These are phyloP conservation scores for Alternaria triticina DNA, from an alignment of 2,329 filamentous ascomycete species.

Conservation along the genomic window DNA sequence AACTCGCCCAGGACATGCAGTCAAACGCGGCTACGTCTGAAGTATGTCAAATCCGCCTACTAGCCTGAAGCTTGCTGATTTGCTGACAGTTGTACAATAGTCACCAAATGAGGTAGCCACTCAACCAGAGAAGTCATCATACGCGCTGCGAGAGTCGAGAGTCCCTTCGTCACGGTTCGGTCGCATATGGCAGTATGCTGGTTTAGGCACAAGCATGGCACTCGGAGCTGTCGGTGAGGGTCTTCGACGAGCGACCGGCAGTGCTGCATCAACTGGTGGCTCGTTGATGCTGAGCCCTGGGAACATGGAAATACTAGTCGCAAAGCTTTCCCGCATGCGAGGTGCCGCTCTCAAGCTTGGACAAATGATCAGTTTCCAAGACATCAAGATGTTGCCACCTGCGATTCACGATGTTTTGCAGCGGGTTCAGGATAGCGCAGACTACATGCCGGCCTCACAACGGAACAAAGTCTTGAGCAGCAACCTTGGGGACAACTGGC, in stretches of 20 bases:
- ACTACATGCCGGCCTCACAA: constrained; percentile 97
- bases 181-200: constrained; percentile 92
- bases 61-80: constrained; percentile 47
- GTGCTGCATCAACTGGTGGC: constrained; percentile 62
- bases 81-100: constrained; percentile 54
- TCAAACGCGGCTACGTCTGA: constrained; percentile 34
- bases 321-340: constrained; percentile 93
- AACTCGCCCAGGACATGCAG: constrained; percentile 54
- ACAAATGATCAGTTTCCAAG: constrained; percentile 98
- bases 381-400: constrained; percentile 89
- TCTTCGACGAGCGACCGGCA: constrained; percentile 78
- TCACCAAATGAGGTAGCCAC: constrained; percentile 33
- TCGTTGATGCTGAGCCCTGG: constrained; percentile 85
- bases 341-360: constrained; percentile 96
- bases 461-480: constrained; percentile 79
- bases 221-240: constrained; percentile 88
- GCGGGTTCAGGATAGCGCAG: constrained; percentile 92
- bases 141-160: constrained; percentile 83
- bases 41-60: constrained; percentile 22
- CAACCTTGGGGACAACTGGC: constrained; percentile 85
- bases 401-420: constrained; percentile 89
- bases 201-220: constrained; percentile 92
- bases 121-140: constrained; percentile 51
- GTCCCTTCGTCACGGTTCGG: constrained; percentile 88
- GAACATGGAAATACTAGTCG: constrained; percentile 92